A percentile compares a stretch with the other conserved stretches of the same genome.
phyloP scores from a whole-genome alignment of 768 basidiomycete species.

The Panus rudis region DNA sequence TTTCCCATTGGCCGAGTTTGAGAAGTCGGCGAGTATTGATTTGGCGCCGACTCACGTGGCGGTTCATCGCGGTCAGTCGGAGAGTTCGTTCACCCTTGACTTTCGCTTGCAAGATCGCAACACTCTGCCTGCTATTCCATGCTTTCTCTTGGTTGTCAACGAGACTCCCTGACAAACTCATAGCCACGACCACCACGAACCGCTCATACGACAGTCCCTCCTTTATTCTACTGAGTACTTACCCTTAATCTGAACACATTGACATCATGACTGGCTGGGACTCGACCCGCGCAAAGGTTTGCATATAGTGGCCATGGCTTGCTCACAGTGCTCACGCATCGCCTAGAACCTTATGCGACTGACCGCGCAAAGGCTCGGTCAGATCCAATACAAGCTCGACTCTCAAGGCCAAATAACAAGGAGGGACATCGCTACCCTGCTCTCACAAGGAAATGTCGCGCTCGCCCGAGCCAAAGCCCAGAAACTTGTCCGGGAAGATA shows the following conservation, averaged over 20 bases:
- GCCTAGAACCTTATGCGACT: constrained; percentile 55
- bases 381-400: constrained; percentile 65
- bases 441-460: constrained; percentile 53
- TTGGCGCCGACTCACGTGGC: too few relatives aligned
- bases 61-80: too few relatives aligned
- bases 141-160: too few relatives aligned
- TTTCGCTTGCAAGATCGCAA: too few relatives aligned
- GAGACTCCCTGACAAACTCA: not conserved
- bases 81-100: too few relatives aligned
- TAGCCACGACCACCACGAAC: too few relatives aligned
- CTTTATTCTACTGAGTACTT: too few relatives aligned
- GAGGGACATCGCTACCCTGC: constrained; percentile 59
- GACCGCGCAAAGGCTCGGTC: constrained; percentile 58
- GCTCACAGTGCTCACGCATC: not conserved
- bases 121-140: too few relatives aligned
- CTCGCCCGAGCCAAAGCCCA: constrained; percentile 71
- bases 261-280: constrained; percentile 24
- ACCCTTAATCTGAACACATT: too few relatives aligned
- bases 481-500: constrained; percentile 57
- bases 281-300: constrained; percentile 25
- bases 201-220: too few relatives aligned
- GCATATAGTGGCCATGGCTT: not conserved
- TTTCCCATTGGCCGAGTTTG: too few relatives aligned
- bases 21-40: too few relatives aligned
- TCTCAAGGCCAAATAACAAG: constrained; percentile 55